A percentile compares a stretch with the other conserved stretches of the same genome.
These are phyloP conservation scores for Aristolochia californica DNA, from an alignment of 164 flowering plant genomes.

Conservation along the genomic window DNA sequence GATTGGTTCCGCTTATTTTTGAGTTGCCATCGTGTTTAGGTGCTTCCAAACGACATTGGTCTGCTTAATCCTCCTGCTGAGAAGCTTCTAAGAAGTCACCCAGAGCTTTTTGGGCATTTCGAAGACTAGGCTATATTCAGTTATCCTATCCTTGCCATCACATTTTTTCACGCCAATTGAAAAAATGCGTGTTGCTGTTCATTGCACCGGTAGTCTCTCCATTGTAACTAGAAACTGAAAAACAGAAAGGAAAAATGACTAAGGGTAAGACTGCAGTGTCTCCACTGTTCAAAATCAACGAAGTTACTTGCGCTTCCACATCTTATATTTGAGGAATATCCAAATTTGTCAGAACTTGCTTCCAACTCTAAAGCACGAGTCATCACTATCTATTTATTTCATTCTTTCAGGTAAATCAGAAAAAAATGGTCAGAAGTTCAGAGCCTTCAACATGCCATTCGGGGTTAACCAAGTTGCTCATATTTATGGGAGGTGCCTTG, in stretches of 20 bases:
- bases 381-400: background rate
- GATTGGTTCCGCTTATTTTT: too few relatives aligned
- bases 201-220: too few relatives aligned
- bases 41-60: too few relatives aligned
- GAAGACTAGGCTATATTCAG: conserved; percentile 73
- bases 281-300: too few relatives aligned
- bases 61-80: too few relatives aligned
- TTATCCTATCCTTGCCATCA: conserved; percentile 14
- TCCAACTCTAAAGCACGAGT: background rate
- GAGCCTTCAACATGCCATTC: conserved; percentile 86
- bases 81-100: conserved; percentile 75
- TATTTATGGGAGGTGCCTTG: conserved; percentile 81
- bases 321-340: background rate
- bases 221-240: too few relatives aligned
- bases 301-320: too few relatives aligned
- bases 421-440: conserved; percentile 77
- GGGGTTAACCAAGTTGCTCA: conserved; percentile 72
- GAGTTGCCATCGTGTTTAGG: too few relatives aligned
- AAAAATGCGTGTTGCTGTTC: too few relatives aligned
- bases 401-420: conserved; percentile 40
- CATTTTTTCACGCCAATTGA: too few relatives aligned
- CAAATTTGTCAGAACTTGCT: background rate
- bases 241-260: too few relatives aligned
- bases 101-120: conserved; percentile 90
- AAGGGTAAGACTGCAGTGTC: background rate